Conservation (phyloP, 2,329 filamentous ascomycete genomes). For the Bipolaris zeicola region DNA sequence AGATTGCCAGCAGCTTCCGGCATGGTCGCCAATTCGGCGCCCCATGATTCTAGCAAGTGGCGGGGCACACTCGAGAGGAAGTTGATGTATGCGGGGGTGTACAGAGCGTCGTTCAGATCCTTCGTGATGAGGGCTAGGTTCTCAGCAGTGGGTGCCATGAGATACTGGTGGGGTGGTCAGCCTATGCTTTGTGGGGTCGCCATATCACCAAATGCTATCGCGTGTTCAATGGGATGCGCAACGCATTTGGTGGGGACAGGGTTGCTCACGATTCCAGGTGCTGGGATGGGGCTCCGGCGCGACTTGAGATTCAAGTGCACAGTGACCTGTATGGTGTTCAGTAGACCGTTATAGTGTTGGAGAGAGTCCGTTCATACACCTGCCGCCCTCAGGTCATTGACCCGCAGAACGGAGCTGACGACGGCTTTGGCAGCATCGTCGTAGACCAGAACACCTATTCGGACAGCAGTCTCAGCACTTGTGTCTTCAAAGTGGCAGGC, state of each 20-base stretch:
- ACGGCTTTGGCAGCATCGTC: conserved; percentile 82
- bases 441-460: conserved; percentile 75
- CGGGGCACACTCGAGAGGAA: conserved; percentile 93
- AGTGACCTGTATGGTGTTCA: conserved; percentile 70
- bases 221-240: neutral
- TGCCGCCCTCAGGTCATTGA: conserved; percentile 89
- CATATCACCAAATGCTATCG: neutral
- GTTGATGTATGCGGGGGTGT: conserved; percentile 89
- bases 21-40: conserved; percentile 75
- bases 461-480: neutral
- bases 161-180: conserved; percentile 74
- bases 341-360: conserved; percentile 7
- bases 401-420: conserved; percentile 92
- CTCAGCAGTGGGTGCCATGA: conserved; percentile 83
- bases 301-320: conserved; percentile 69
- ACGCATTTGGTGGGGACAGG: neutral
- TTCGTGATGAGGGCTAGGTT: conserved; percentile 84
- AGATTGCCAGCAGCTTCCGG: conserved; percentile 88
- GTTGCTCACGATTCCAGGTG: neutral
- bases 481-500: neutral
- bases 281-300: conserved; percentile 83
- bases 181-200: neutral
- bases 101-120: conserved; percentile 85
- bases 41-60: conserved; percentile 92
- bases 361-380: conserved; percentile 57